phyloP scores from a whole-genome alignment of 192 early-diverging fungal genomes.

The Linnemannia exigua region DNA sequence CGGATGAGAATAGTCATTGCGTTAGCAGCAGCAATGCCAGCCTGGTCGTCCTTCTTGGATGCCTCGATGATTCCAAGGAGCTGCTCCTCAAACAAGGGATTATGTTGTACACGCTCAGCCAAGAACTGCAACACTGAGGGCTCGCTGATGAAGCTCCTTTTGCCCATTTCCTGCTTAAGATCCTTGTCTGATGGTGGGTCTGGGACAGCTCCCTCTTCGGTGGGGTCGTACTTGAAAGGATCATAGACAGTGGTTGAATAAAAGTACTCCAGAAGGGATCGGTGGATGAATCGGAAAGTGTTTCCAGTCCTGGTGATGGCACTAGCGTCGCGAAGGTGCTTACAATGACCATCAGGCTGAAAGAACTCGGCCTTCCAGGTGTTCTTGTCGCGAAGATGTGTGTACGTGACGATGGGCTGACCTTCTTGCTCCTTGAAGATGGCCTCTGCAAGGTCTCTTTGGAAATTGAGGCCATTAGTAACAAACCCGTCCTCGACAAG shows the following conservation, averaged over 20 bases:
- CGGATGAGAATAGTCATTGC: conserved; percentile 15
- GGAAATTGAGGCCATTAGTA: background rate
- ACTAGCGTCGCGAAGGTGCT: conserved; percentile 8
- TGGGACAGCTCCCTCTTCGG: background rate
- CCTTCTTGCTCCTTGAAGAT: background rate
- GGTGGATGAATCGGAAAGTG: conserved; percentile 15
- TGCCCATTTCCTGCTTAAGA: background rate
- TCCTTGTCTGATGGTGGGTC: background rate
- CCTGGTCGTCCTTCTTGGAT: background rate
- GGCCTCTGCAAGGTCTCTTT: background rate
- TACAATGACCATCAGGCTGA: too few relatives aligned
- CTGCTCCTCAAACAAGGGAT: background rate
- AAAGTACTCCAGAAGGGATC: conserved; percentile 16
- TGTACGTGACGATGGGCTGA: background rate
- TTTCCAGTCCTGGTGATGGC: background rate
- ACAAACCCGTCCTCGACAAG: background rate
- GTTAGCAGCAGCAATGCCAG: background rate
- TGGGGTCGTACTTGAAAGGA: background rate
- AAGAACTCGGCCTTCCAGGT: conserved; percentile 7
- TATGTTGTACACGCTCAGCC: background rate
- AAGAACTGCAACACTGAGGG: conserved; percentile 10
- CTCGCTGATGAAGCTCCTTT: background rate
- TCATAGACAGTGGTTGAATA: conserved; percentile 4
- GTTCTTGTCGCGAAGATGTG: background rate
- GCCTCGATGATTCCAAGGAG: background rate